Percentiles rank a stretch among this genome's conserved stretches.
These are phyloP conservation scores for Fusarium subglutinans DNA, from an alignment of 2,329 filamentous ascomycete genomes.

Conservation along the genomic window DNA sequence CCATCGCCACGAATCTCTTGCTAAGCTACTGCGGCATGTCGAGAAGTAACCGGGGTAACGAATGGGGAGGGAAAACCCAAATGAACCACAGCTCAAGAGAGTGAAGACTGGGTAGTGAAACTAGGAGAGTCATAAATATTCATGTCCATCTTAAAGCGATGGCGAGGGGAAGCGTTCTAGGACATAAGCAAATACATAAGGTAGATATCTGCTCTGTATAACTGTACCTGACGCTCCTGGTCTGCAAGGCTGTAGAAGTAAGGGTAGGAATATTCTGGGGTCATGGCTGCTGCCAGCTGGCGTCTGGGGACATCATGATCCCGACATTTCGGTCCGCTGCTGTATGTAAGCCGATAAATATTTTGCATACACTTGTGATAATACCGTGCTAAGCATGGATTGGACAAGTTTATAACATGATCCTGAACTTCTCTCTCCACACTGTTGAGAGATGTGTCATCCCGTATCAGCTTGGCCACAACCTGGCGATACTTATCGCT, in stretches of 20 bases:
- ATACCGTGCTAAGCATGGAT: not conserved
- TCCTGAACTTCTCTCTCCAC: not conserved
- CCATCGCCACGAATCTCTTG: not conserved
- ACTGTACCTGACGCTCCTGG: constrained; percentile 46
- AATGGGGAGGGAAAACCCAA: not conserved
- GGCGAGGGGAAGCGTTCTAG: constrained; percentile 47
- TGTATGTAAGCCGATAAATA: not conserved
- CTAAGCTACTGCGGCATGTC: not conserved
- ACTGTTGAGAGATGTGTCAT: constrained; percentile 41
- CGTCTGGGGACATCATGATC: not conserved
- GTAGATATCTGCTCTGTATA: constrained; percentile 40
- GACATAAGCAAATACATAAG: constrained; percentile 47
- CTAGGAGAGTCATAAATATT: constrained; percentile 40
- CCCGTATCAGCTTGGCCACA: constrained; percentile 53
- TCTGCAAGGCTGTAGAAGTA: constrained; percentile 47
- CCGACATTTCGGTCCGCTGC: not conserved
- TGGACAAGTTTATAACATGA: not conserved
- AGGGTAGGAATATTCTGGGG: constrained; percentile 23
- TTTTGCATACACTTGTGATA: not conserved
- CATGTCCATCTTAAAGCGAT: constrained; percentile 37
- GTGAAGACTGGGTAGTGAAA: constrained; percentile 40
- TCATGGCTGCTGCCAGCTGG: not conserved
- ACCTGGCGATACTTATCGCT: constrained; percentile 45
- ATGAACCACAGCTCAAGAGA: constrained; percentile 47
- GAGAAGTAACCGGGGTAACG: not conserved